phyloP scores from a whole-genome alignment of 257 asterid species.

The Capsicum pubescens region DNA sequence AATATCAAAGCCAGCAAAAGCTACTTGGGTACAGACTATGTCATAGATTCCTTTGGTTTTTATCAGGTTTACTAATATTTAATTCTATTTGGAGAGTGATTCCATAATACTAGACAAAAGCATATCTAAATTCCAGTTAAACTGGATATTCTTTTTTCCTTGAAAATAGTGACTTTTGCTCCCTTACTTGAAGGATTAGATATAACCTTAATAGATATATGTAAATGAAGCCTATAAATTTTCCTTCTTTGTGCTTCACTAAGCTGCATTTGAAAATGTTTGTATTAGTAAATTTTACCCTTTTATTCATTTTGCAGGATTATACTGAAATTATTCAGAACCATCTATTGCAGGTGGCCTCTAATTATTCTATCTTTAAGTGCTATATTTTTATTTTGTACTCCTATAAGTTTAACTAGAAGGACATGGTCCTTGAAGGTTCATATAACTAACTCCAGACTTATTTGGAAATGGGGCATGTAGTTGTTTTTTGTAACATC shows the following conservation, averaged over 20 bases:
- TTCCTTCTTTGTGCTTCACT: conserved; percentile 1
- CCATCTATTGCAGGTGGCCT: conserved; percentile 82
- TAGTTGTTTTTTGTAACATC: neutral
- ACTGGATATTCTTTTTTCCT: neutral
- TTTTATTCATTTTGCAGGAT: conserved; percentile 61
- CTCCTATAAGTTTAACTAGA: neutral
- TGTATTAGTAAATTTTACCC: conserved; percentile 22
- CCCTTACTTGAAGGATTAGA: conserved; percentile 7
- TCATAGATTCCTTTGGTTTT: neutral
- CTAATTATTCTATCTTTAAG: neutral
- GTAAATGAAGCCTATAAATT: conserved; percentile 14
- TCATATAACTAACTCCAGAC: neutral
- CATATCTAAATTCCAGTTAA: neutral
- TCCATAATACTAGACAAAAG: neutral
- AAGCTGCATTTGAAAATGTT: neutral
- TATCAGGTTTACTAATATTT: conserved; percentile 8
- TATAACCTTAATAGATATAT: neutral
- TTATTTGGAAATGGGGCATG: neutral
- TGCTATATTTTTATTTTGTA: neutral
- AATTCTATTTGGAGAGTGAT: neutral
- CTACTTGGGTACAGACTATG: neutral
- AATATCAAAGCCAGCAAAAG: neutral
- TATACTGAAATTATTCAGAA: conserved; percentile 90
- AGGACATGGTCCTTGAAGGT: neutral
- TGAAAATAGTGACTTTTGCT: conserved; percentile 2